phyloP scores from a whole-genome alignment of 2,329 filamentous ascomycete genomes.

The Lasiodiplodia sp. region DNA sequence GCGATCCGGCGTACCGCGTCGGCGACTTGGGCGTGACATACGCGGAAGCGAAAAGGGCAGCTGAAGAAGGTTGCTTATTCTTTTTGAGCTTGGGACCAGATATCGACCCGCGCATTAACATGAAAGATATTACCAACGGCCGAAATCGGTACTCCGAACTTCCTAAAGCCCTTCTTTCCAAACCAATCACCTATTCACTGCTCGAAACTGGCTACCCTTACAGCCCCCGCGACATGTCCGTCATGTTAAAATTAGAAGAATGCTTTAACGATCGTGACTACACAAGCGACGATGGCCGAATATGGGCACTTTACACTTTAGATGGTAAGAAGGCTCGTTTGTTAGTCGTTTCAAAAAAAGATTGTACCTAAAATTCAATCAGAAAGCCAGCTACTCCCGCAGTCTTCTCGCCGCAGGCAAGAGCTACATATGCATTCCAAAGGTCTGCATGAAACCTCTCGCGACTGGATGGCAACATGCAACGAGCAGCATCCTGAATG shows the following conservation, averaged over 20 bases:
- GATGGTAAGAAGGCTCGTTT: too few species aligned
- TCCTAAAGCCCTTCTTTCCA: neutral
- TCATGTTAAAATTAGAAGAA: neutral
- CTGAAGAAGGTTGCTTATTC: neutral
- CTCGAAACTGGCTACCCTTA: rapidly evolving
- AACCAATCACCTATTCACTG: neutral
- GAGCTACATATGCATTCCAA: neutral
- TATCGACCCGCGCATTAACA: neutral
- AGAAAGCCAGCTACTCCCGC: too few species aligned
- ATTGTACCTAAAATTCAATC: too few species aligned
- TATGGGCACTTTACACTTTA: too few species aligned
- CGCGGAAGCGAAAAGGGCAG: neutral
- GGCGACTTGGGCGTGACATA: neutral
- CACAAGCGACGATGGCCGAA: rapidly evolving
- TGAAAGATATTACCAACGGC: neutral
- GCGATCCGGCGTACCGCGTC: neutral
- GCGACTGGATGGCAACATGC: neutral
- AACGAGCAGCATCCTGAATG: neutral
- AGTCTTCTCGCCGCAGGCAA: too few species aligned
- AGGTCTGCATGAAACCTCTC: too few species aligned
- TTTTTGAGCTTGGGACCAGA: neutral
- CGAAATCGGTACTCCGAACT: neutral
- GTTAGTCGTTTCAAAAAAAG: too few species aligned
- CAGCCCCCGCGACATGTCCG: too few species aligned
- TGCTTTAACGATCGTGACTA: neutral